Base-by-base conservation (phyloP, 1,284 basidiomycete species). In the Sanguinoderma infundibulare region DNA sequence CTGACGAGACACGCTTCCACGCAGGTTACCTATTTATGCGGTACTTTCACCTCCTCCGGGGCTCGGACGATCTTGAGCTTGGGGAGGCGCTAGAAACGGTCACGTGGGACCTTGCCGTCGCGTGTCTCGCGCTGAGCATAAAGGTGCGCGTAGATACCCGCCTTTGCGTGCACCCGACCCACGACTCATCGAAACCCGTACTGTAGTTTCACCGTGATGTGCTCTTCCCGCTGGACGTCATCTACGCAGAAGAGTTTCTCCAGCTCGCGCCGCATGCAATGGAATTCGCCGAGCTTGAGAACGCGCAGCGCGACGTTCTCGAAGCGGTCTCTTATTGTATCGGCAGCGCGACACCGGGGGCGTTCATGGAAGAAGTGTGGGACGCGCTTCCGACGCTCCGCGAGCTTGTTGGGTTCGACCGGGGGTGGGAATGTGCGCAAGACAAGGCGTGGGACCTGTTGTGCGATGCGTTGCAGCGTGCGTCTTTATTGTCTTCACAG, bases 141-240 rank as follows among this genome's bases (percentile, higher is more conserved):
- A 89, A 89, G 80, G 86, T 84, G 39, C 15, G 62, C 26, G 38
- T 20, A 3, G 14, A 17, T 17, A 35, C 34, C 20, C 5, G 15
- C 47, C 36, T 26, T n/a, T 49, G 10, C 51, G 20, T 53, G 30
- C 44, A 49, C 15, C 44, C 26, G 7, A 14, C 5, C 5, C 24
- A 14, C 40, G 10, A 6, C 47, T 39, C 5, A 22, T 15, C 28
- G 24, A 32, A 26, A 53, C 40, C 59, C 26, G 17, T 6, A 2
- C 24, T n/a, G 32, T 55, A 89, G 87, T 78, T 85, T 56, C 84
- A 89, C 72, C 82, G 87, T n/a, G 87, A 89, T 69, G 81, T 84
- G 49, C 73, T 89, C 17, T 66, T 75, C 0, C 87, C 87, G 3
- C 75, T 88, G 10, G 69, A 75, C 28, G 83, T 85, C 1, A 78